These are phyloP conservation scores for Pseudocercospora eumusae DNA, from an alignment of 2,329 filamentous ascomycete species.

Conservation along the genomic window DNA sequence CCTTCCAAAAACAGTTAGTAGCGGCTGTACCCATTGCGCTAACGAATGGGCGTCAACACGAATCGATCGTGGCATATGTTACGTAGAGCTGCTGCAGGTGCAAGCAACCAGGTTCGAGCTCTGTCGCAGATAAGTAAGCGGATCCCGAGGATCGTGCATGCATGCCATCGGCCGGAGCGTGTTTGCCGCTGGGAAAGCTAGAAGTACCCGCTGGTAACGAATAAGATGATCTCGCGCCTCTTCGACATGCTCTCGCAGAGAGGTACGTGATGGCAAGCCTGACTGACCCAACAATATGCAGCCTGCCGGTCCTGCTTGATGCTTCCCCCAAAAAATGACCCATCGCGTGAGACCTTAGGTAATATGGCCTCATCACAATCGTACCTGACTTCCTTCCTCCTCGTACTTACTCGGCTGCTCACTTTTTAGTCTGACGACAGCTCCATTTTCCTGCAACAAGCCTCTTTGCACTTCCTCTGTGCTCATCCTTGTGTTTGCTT, in stretches of 20 bases:
- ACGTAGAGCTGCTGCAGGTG: too few species aligned
- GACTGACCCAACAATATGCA: constrained; percentile 11
- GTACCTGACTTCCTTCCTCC: not conserved
- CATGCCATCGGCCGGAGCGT: not conserved
- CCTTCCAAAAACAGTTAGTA: too few species aligned
- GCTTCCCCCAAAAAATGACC: constrained; percentile 10
- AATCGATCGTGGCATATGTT: too few species aligned
- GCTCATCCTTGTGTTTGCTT: constrained; percentile 1
- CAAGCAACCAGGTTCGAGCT: constrained; percentile 1
- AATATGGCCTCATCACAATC: constrained; percentile 14
- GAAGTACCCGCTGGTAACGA: not conserved
- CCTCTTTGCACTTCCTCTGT: constrained; percentile 1
- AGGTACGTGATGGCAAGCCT: not conserved
- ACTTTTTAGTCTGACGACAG: constrained; percentile 3
- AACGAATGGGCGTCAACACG: too few species aligned
- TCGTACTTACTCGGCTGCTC: constrained; percentile 3
- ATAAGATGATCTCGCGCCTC: constrained; percentile 2
- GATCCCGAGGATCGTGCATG: not conserved
- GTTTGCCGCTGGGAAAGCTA: not conserved
- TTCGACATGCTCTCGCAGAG: not conserved
- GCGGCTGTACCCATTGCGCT: too few species aligned
- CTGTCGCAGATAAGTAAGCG: not conserved
- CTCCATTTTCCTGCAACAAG: constrained; percentile 7
- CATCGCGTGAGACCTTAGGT: constrained; percentile 15
- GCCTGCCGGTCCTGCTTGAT: too few species aligned